Evolutionary conservation across 225 moss, liverwort and hornwort species (phyloP).

Genomic region (Bryum argenteum): DNA sequence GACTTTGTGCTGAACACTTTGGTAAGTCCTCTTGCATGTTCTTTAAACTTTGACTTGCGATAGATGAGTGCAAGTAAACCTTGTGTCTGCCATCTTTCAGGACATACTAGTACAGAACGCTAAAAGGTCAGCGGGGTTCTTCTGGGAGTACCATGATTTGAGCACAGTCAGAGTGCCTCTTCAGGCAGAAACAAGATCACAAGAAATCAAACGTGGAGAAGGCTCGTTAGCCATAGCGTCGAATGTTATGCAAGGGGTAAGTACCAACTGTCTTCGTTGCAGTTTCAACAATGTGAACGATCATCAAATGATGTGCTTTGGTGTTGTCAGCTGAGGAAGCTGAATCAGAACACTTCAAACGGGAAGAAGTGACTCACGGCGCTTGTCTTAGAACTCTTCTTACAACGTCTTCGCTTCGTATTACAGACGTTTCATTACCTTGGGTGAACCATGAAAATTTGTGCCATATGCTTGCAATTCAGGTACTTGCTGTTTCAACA

Average conservation of each 20-base stretch:
- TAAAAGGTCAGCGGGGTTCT: conserved; percentile 52
- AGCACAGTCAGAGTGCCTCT: conserved; percentile 36
- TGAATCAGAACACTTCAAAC: conserved; percentile 7
- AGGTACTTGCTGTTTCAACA: conserved; percentile 74
- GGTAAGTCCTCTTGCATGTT: conserved; percentile 42
- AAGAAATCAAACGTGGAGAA: conserved; percentile 60
- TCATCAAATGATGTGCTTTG: neutral
- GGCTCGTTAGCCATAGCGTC: conserved; percentile 52
- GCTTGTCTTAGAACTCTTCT: neutral
- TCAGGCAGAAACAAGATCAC: conserved; percentile 58
- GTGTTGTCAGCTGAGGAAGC: conserved; percentile 9
- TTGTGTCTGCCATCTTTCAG: conserved; percentile 39
- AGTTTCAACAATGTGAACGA: neutral
- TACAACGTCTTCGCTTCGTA: neutral
- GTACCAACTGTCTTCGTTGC: conserved; percentile 16
- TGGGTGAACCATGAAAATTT: neutral
- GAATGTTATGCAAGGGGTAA: conserved; percentile 69
- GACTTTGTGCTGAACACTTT: conserved; percentile 57
- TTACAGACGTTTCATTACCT: conserved; percentile 16
- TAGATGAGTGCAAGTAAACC: neutral
- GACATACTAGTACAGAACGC: conserved; percentile 68
- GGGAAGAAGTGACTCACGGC: conserved; percentile 1
- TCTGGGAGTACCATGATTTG: conserved; percentile 59
- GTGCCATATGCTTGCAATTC: conserved; percentile 27
- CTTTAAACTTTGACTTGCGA: neutral